Base-by-base conservation (phyloP, 2,329 filamentous ascomycete genomes). In the Thelonectria blattea region DNA sequence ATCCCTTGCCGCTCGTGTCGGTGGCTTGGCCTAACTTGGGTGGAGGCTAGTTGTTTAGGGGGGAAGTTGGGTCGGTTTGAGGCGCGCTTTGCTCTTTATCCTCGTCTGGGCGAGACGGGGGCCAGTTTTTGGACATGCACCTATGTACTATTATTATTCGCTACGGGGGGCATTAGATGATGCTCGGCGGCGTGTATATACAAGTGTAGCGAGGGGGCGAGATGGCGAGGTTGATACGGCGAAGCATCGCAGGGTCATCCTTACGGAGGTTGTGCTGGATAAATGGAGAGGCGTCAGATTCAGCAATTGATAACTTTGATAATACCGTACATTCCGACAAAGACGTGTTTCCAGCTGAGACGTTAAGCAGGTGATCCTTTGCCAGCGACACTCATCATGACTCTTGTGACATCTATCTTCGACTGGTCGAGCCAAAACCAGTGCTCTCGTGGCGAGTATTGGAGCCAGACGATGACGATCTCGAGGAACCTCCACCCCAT, bases 361-460 rank as follows among this genome's bases (percentile, higher is more conserved):
- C 22, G 22, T 24, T 3, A 24, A 10, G 8, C 27, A 9, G 27
- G 27, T 30, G 8, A 30, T 7, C 2, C 27, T 6, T 7, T 30
- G 9, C 4, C 8, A 6, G 8, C 4, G 8, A 30, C 27, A 10
- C n/a, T n/a, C n/a, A n/a, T 30, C 9, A 30, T 4, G 34, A 5
- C 34, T 37, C 17, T n/a, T 42, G 17, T 10, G 14, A 5, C 14
- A 18, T 60, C 56, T 69, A 88, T 67, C 86, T 81, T 58, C 87
- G 80, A 59, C 79, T 85, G 0, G 90, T 92, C 9, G 87, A 89
- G 9, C 90, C 90, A 71, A 91, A 92, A 0, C 90, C 90, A 1
- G 89, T 92, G 68, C 88, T 91, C 67, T 89, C 84, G 68, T 89
- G 82, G 54, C 85, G 83, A 14, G 81, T 78, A 27, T 68, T 69